Percentiles rank a stretch among this genome's conserved stretches.
Conservation (phyloP, 257 asterid species). For the Voacanga thouarsii region DNA sequence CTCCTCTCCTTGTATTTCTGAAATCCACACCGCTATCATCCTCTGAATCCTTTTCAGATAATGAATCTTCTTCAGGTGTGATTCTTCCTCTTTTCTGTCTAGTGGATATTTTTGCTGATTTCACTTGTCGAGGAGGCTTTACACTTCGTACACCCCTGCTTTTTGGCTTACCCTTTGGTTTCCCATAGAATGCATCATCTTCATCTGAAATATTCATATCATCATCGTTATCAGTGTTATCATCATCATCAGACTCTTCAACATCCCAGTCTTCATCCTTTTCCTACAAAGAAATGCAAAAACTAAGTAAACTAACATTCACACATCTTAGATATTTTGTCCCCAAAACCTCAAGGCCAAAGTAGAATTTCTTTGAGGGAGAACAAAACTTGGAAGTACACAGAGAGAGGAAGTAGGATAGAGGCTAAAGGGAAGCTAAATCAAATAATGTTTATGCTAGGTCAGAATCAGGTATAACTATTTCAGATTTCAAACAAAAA, state of each 20-base stretch:
- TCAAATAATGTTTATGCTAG: not conserved
- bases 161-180: slow-evolving; percentile 53
- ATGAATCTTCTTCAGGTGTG: slow-evolving; percentile 64
- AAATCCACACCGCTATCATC: slow-evolving; percentile 71
- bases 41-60: slow-evolving; percentile 70
- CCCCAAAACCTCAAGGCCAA: not conserved
- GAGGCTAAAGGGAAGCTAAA: not conserved
- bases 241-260: slow-evolving; percentile 87
- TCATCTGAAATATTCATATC: slow-evolving; percentile 77
- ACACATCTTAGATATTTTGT: not conserved
- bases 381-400: not conserved
- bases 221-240: slow-evolving; percentile 48
- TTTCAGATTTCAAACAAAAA: not conserved
- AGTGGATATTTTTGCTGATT: slow-evolving; percentile 40
- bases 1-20: slow-evolving; percentile 54
- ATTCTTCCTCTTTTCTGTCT: slow-evolving; percentile 65
- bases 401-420: not conserved
- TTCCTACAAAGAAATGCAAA: slow-evolving; percentile 36
- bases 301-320: not conserved
- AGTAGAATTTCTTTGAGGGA: not conserved
- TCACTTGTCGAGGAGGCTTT: slow-evolving; percentile 51
- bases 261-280: slow-evolving; percentile 89
- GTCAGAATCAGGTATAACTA: not conserved
- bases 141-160: slow-evolving; percentile 49
- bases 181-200: slow-evolving; percentile 53